Evolutionary conservation across 2,329 filamentous ascomycete genomes (phyloP), one percentile per base, ranked within the genome.

Genomic region (Magnaporthiopsis incrustans): DNA sequence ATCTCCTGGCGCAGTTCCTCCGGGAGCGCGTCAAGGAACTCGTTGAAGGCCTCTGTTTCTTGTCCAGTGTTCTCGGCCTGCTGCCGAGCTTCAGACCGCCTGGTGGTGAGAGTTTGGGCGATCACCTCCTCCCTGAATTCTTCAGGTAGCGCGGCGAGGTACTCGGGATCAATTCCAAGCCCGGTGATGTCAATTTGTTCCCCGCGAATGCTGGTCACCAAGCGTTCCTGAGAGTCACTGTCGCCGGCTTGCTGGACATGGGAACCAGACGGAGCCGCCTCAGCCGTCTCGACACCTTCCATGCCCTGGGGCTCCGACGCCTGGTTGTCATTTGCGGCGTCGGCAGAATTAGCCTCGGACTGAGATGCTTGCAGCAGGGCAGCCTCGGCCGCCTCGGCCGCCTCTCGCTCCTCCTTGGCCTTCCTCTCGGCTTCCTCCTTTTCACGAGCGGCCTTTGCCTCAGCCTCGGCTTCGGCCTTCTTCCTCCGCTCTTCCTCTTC

Each of bases 41-140:
- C 93, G 68, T 91, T 90, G 75, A 92, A 94, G 66, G 96, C 94
- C 70, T 94, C 91, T 4, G 86, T 89, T 44, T 90, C 87, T 70
- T 92, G 88, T 25, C 86, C 85, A 32, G 85, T 82, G 64, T 83
- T 77, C 65, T 83, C 84, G 27, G 85, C 86, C 74, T 86, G 77
- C 79, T 89, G 74, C 73, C 89, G 76, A 57, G 91, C 91, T 74
- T 95, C 87, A 10, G 89, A 89, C 67, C 94, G 87, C 68, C 94
- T 86, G 68, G 91, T 88, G 63, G 90, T 92, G 67, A 97, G 85
- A 65, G 96, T 92, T 67, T 93, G 88, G 74, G 96, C 92, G 68
- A 99, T 91, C 61, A 99, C 95, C 73, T 99, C 95, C 75, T 98
- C 94, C 59, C 95, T 85, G 72, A 98, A 88, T 66, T 99, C 96